A percentile compares a stretch with the other conserved stretches of the same genome.
These are phyloP conservation scores for Nakazawaea sp. DNA, from an alignment of 805 yeast species.

Conservation along the genomic window DNA sequence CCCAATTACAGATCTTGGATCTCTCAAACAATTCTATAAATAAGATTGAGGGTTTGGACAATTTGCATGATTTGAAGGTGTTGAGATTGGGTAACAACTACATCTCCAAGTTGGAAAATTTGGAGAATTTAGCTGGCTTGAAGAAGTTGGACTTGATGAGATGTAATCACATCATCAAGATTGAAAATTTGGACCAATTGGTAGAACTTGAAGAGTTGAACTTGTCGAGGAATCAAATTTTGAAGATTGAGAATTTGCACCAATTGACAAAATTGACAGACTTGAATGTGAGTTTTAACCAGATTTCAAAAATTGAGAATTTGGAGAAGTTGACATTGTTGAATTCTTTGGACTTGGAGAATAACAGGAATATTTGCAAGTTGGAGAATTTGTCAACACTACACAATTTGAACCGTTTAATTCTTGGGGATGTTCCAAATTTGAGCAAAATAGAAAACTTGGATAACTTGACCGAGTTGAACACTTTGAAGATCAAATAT, in stretches of 20 bases:
- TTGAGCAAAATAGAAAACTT: constrained; percentile 56
- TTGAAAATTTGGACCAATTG: constrained; percentile 22
- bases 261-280: constrained; percentile 47
- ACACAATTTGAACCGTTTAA: constrained; percentile 3
- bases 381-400: constrained; percentile 16
- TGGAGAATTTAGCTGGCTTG: constrained; percentile 61
- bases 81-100: constrained; percentile 64
- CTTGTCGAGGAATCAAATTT: constrained; percentile 79
- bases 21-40: constrained; percentile 7
- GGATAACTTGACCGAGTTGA: constrained; percentile 46
- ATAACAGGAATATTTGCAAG: constrained; percentile 79
- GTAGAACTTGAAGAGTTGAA: constrained; percentile 66
- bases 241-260: constrained; percentile 40
- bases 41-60: constrained; percentile 57
- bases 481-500: constrained; percentile 71
- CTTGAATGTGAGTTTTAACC: constrained; percentile 74
- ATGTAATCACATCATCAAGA: constrained; percentile 6
- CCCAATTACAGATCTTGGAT: constrained; percentile 27
- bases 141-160: constrained; percentile 40
- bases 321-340: constrained; percentile 50
- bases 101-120: constrained; percentile 57
- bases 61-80: constrained; percentile 40
- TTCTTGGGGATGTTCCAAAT: constrained; percentile 8
- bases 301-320: constrained; percentile 57
- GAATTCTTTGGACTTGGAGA: constrained; percentile 83